These are phyloP conservation scores for Triticum timopheevii DNA, from an alignment of 176 grass and related monocot genomes.

Conservation along the genomic window DNA sequence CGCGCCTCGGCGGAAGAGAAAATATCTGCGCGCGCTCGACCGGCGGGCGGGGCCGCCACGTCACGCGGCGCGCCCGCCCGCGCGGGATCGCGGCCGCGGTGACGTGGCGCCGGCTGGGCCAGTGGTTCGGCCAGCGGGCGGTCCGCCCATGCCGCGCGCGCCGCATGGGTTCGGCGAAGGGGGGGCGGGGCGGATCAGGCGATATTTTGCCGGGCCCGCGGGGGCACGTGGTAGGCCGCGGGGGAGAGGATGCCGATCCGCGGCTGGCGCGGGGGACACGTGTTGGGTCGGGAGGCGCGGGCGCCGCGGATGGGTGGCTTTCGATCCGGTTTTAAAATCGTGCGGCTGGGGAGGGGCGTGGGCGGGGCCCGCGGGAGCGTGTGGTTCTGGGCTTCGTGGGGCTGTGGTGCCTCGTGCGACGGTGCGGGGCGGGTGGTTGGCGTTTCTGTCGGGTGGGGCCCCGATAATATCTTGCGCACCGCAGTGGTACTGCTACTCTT, in stretches of 20 bases:
- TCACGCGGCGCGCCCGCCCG: constrained; percentile 15
- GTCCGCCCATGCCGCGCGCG: not conserved
- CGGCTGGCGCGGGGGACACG: not conserved
- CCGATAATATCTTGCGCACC: constrained; percentile 34
- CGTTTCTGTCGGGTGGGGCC: not conserved
- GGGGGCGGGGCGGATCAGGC: not conserved
- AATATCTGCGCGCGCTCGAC: constrained; percentile 45
- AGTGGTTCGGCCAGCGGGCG: constrained; percentile 28
- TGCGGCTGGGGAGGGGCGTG: not conserved
- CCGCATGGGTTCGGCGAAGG: too few species aligned
- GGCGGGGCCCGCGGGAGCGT: not conserved
- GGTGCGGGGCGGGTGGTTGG: constrained; percentile 18
- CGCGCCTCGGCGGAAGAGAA: not conserved
- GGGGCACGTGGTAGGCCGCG: constrained; percentile 35
- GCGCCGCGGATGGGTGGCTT: not conserved
- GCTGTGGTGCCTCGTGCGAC: not conserved
- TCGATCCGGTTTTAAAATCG: not conserved
- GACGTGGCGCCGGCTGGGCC: constrained; percentile 38
- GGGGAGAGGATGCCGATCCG: not conserved
- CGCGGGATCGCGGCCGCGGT: not conserved
- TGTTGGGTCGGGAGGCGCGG: not conserved
- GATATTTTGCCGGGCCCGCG: constrained; percentile 43
- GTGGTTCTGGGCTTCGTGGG: not conserved
- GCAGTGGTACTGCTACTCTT: not conserved
- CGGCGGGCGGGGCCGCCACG: constrained; percentile 53